Evolutionary conservation across 78 protist genomes (phyloP).

Genomic region (Dictyostelium intermedium): DNA sequence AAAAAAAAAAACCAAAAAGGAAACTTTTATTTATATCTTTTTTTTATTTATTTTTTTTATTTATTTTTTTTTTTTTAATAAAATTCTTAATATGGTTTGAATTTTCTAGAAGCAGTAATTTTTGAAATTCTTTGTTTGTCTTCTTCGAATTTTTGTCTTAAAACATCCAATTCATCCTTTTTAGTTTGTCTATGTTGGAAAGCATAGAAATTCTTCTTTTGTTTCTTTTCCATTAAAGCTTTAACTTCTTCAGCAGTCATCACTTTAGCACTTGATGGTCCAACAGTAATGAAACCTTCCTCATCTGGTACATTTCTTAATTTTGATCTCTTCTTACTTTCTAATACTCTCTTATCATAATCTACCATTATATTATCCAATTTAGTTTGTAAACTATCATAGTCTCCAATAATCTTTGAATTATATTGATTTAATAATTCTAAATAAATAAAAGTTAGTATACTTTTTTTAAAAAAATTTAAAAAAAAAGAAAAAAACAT

Average conservation of each 20-base stretch:
- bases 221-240: slow-evolving; percentile 10
- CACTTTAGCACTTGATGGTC: slow-evolving; percentile 8
- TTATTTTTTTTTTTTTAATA: background rate
- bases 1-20: background rate
- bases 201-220: slow-evolving; percentile 55
- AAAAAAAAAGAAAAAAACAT: background rate
- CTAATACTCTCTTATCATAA: slow-evolving; percentile 30
- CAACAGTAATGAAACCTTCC: slow-evolving; percentile 63
- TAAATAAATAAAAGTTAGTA: background rate
- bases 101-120: slow-evolving; percentile 46
- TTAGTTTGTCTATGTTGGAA: slow-evolving; percentile 79
- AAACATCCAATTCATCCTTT: slow-evolving; percentile 50
- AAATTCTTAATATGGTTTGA: slow-evolving; percentile 58
- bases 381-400: slow-evolving; percentile 29
- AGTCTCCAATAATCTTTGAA: slow-evolving; percentile 15
- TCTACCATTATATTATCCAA: slow-evolving; percentile 56
- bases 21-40: background rate
- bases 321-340: background rate
- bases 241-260: slow-evolving; percentile 18
- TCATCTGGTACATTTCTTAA: slow-evolving; percentile 31
- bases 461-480: background rate
- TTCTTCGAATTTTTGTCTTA: slow-evolving; percentile 71
- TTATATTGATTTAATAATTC: slow-evolving; percentile 35
- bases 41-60: background rate
- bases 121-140: slow-evolving; percentile 68